Base-by-base conservation (phyloP, 2,329 filamentous ascomycete genomes). In the Colletotrichum gigasporum region DNA sequence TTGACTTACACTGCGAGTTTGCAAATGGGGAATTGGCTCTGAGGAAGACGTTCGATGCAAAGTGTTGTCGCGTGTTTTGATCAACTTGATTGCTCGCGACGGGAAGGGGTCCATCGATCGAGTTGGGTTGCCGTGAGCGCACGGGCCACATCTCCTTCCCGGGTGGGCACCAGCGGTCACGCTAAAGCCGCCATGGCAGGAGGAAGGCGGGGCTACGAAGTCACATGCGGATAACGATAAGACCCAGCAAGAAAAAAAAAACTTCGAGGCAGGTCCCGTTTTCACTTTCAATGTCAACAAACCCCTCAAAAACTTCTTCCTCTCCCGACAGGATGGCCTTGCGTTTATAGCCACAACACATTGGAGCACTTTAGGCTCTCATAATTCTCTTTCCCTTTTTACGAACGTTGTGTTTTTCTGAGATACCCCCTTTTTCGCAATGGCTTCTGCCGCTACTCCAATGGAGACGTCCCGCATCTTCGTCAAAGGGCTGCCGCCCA, bases 401-500 rank as follows among this genome's bases (percentile, higher is more conserved):
- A 22, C 18, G 67, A 39, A 48, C 52, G 54, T 50, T 57, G 50
- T 66, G 41, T 55, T 48, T 45, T 48, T 55, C 34, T 45, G 24
- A 65, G 59, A 65, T 67, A 66, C 66, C 66, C n/a, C 70, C 68
- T 67, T 69, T 67, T 70, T 67, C 66, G 44, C 20, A 47, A 64
- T 61, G 56, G 51, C 51, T 48, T 41, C 57, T 26, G 51, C 32
- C 41, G 53, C 35, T 35, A 47, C 72, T 78, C 9, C 67, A 68
- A 83, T 84, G 77, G 82, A 83, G 69, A 84, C 85, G 78, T 96
- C 92, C 76, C 89, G 85, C 69, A 83, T 91, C 50, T 91, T 96
- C 81, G 82, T 98, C 86, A 85, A 91, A 87, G 85, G 94, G 66
- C 83, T 99, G 63, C 96, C 96, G 47, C 94, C 94, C 32, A 92